Base-by-base conservation (phyloP, 2,329 filamentous ascomycete species). In the Zalaria sp. region DNA sequence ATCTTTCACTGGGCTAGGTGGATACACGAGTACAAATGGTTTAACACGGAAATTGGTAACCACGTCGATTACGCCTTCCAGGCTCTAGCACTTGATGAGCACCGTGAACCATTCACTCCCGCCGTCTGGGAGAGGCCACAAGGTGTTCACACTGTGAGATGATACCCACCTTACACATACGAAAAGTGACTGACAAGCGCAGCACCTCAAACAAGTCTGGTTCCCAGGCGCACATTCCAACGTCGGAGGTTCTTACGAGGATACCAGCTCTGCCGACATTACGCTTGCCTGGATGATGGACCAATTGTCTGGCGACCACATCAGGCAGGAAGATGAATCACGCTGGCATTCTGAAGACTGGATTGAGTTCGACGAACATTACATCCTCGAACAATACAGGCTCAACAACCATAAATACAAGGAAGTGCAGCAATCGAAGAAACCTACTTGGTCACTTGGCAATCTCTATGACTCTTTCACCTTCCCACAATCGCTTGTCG, bases 51-150 rank as follows among this genome's bases (percentile, higher is more conserved):
- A 27, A 48, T 61, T 3, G 52, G 53, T 40, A 49, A 56, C 32
- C 46, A 50, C n/a, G 57, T 74, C 4, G 65, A 71, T 34, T 66
- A 74, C 44, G 72, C 71, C 1, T 75, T 73, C 46, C 72, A 75
- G 36, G 72, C 71, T 1, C 56, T 75, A 0, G 71, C 70, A 2
- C 58, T 75, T 0, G 72, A 75, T 37, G 72, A 75, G 47, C 63
- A 63, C 36, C 62, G 72, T 1, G 56, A 53, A 6, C 66, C 71
- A 0, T 75, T 72, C 47, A 59, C 61, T 0, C 71, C 72, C 0
- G 69, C 71, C 0, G 53, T 75, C 1, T 75, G 71, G 71, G 54
- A 57, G 43, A 46, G 44, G 11, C 51, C 53, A 18, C 46, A 39
- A 3, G 45, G 45, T 8, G 50, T 51, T 34, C 48, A 44, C 5